Evolutionary conservation across 2,329 filamentous ascomycete genomes (phyloP), one percentile per base, ranked within the genome.

Genomic region (Penicillium occitanis): DNA sequence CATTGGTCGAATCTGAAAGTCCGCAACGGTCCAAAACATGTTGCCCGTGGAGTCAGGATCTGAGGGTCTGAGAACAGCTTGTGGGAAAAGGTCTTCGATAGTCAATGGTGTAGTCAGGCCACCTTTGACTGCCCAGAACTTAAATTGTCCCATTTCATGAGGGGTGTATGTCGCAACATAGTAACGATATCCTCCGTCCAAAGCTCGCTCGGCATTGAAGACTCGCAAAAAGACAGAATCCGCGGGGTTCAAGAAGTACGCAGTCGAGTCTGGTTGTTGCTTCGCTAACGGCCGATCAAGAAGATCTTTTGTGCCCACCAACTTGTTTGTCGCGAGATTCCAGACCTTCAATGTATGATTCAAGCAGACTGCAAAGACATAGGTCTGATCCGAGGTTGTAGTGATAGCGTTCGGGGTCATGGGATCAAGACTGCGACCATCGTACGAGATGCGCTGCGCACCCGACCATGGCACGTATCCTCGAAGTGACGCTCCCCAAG

Each of bases 321-420:
- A 86, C 74, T 89, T 91, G 57, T 93, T 93, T 46, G 87, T 91
- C n/a, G 87, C 83, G 37, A 94, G 83, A 73, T 96, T 95, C 94
- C 95, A 98, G 46, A 95, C 88, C 73, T 93, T 89, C 74, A 99
- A 81, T 11, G 88, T 90, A 75, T 99, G 93, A 71, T 99, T 93
- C 67, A 99, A 82, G 69, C 91, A 95, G 59, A 97, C 87, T 0
- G 93, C 93, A 72, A 97, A 91, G 10, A 89, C 76, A 64, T 83
- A 80, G 2, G 77, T 79, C 63, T 81, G 78, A 64, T 83, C 80
- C 8, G 80, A 79, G 5, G 80, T 82, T 35, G 78, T 78, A 28
- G 75, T 75, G 69, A 83, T 80, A 35, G 80, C 76, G 70, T 80
- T 79, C 44, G 79, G 76, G 13, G 77, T 77, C 65, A 76, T 79